Evolutionary conservation across 805 yeast species (phyloP).

Genomic region (Candida germanica): DNA sequence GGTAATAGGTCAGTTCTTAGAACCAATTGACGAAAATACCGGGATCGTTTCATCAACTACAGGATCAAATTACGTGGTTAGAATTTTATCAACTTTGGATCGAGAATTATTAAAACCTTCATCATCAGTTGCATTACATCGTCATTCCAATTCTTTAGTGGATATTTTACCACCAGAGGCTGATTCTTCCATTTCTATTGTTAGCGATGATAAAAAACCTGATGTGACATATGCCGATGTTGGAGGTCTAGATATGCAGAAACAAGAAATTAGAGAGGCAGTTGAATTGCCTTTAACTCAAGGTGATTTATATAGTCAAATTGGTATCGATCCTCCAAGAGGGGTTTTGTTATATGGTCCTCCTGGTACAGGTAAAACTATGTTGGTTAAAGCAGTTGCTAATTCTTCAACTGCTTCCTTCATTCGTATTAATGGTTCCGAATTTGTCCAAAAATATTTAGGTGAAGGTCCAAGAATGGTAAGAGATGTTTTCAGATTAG

Average conservation of each 20-base stretch:
- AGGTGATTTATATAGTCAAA: constrained; percentile 92
- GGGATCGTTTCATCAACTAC: constrained; percentile 98
- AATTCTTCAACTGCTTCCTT: constrained; percentile 93
- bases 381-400: constrained; percentile 98
- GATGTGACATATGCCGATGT: constrained; percentile 95
- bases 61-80: constrained; percentile 94
- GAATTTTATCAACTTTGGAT: constrained; percentile 91
- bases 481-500: constrained; percentile 94
- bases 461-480: constrained; percentile 99
- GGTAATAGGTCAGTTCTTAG: constrained; percentile 96
- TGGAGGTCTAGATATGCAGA: constrained; percentile 99
- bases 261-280: constrained; percentile 98
- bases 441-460: constrained; percentile 94
- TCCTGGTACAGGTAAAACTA: constrained; percentile 99
- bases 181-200: constrained; percentile 91
- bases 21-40: constrained; percentile 93
- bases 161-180: constrained; percentile 99
- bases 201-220: constrained; percentile 91
- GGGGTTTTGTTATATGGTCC: constrained; percentile 98
- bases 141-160: constrained; percentile 96
- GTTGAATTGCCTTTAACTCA: constrained; percentile 95
- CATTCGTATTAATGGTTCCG: constrained; percentile 96
- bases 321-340: constrained; percentile 98
- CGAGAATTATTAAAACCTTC: constrained; percentile 92
- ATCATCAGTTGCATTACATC: constrained; percentile 94